Percentiles rank a stretch among this genome's conserved stretches.
Conservation (phyloP, 1,139 yeast species). For the Blastobotrys indianensis region DNA sequence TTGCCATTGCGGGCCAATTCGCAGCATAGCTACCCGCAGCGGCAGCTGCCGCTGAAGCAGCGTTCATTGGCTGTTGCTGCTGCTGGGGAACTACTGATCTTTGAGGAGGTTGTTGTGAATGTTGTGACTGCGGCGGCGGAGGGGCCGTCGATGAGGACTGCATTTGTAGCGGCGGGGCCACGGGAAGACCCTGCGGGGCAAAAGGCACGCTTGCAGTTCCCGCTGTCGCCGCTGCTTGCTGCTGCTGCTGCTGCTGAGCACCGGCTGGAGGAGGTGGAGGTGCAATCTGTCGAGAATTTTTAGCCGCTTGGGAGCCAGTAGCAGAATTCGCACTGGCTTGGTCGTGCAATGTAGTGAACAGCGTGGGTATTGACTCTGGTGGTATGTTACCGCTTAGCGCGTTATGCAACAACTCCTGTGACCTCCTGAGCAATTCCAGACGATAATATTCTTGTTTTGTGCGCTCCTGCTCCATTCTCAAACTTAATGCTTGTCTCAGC, state of each 20-base stretch:
- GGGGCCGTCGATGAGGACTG: too few species aligned
- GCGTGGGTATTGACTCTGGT: conserved; percentile 54
- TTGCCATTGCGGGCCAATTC: conserved; percentile 9
- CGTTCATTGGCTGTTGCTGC: conserved; percentile 4
- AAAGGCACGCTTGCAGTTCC: too few species aligned
- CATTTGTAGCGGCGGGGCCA: too few species aligned
- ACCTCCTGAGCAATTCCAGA: conserved; percentile 55
- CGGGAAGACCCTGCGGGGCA: too few species aligned
- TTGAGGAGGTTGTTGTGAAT: too few species aligned
- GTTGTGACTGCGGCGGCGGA: too few species aligned
- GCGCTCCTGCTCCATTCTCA: conserved; percentile 71
- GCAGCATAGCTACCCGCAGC: conserved; percentile 12
- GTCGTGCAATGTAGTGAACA: conserved; percentile 38
- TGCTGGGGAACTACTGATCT: conserved; percentile 6
- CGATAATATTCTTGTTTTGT: conserved; percentile 78
- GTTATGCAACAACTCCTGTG: conserved; percentile 54
- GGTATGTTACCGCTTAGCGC: conserved; percentile 68
- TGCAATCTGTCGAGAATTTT: conserved; percentile 2
- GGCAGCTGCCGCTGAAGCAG: conserved; percentile 10
- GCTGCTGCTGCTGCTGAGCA: too few species aligned
- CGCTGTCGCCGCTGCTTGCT: too few species aligned
- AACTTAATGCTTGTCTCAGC: conserved; percentile 53
- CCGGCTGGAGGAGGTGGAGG: conserved; percentile 10
- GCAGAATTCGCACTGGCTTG: not conserved
- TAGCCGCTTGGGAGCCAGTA: not conserved